A percentile compares a stretch with the other conserved stretches of the same genome.
These are phyloP conservation scores for Sungouiella thailandica DNA, from an alignment of 805 yeast species.

Conservation along the genomic window DNA sequence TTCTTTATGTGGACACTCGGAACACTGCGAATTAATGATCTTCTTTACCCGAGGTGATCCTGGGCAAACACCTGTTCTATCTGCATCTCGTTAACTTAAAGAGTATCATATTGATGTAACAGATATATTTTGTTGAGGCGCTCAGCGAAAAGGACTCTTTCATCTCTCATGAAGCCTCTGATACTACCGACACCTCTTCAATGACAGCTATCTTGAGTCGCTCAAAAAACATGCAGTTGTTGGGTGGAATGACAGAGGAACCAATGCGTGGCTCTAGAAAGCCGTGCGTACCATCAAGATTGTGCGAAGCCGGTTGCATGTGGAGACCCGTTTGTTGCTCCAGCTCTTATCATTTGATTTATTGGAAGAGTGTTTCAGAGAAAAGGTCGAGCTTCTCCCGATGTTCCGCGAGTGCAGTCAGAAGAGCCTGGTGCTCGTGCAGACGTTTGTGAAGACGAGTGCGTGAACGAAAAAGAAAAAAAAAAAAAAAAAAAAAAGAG, in stretches of 20 bases:
- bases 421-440: no score
- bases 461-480: no score
- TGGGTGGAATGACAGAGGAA: constrained; percentile 8
- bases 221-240: constrained; percentile 20
- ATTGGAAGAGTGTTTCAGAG: constrained; percentile 38
- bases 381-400: no score
- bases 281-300: constrained; percentile 32
- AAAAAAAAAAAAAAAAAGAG: no score
- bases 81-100: constrained; percentile 58
- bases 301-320: constrained; percentile 34
- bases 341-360: constrained; percentile 42
- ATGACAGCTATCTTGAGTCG: constrained; percentile 24
- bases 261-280: constrained; percentile 27
- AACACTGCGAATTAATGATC: constrained; percentile 49
- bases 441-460: no score
- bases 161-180: constrained; percentile 79
- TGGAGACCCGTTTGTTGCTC: constrained; percentile 37
- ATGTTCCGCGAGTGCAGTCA: no score
- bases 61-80: constrained; percentile 42
- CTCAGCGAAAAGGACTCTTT: constrained; percentile 63
- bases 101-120: constrained; percentile 62
- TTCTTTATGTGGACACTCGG: constrained; percentile 33
- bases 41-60: constrained; percentile 47
- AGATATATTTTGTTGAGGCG: constrained; percentile 76
- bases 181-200: constrained; percentile 52